phyloP scores from a whole-genome alignment of 352 stramenopile genomes.

The Pythium chondricola region DNA sequence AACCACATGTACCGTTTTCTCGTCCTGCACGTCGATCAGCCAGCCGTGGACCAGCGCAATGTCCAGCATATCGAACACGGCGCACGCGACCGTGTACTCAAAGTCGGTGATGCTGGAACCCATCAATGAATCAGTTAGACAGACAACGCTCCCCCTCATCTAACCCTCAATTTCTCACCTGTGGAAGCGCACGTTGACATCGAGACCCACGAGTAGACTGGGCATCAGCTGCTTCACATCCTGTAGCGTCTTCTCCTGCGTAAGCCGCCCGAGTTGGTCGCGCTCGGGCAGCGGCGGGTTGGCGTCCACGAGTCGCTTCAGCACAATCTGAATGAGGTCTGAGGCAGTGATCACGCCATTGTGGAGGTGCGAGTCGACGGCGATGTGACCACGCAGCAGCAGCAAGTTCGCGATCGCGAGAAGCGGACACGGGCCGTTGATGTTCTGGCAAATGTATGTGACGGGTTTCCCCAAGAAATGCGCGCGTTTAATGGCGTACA shows the following conservation, averaged over 20 bases:
- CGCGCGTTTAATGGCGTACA: conserved; percentile 76
- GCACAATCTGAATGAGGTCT: conserved; percentile 90
- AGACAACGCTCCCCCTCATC: not conserved
- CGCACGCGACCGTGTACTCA: conserved; percentile 94
- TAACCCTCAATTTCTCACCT: conserved; percentile 30
- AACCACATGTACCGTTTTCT: conserved; percentile 43
- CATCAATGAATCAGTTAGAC: conserved; percentile 1
- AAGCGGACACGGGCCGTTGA: conserved; percentile 97
- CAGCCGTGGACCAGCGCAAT: conserved; percentile 96
- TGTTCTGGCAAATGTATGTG: conserved; percentile 94
- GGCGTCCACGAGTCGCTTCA: conserved; percentile 75
- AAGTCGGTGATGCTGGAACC: conserved; percentile 76
- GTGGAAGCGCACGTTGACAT: conserved; percentile 98
- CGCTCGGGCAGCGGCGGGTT: conserved; percentile 56
- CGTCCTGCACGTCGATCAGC: conserved; percentile 93
- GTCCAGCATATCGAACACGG: conserved; percentile 94
- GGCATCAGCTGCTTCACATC: conserved; percentile 91
- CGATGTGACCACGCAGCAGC: conserved; percentile 87
- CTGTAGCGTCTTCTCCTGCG: conserved; percentile 81
- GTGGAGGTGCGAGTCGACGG: conserved; percentile 52
- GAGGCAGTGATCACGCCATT: conserved; percentile 79
- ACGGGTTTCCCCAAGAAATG: conserved; percentile 76
- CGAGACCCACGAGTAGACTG: conserved; percentile 92
- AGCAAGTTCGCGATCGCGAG: conserved; percentile 95
- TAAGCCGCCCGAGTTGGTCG: conserved; percentile 55